Conservation (phyloP, 2,329 filamentous ascomycete genomes). For the Diplocarpon rosae region DNA sequence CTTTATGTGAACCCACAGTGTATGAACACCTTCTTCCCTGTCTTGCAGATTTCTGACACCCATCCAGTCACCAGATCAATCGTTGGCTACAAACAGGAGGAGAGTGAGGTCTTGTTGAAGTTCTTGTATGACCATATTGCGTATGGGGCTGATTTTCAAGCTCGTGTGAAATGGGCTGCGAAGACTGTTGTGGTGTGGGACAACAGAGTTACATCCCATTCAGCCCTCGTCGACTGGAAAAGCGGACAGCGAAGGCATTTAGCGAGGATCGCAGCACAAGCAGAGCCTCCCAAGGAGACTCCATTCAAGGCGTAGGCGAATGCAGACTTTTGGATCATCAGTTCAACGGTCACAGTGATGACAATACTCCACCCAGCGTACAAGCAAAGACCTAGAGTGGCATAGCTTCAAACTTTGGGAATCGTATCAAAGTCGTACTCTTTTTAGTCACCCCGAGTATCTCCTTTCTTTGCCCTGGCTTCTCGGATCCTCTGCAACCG, state of each 20-base stretch:
- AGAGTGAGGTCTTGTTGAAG: conserved; percentile 66
- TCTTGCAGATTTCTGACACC: conserved; percentile 39
- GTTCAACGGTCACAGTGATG: too few species aligned
- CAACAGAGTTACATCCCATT: conserved; percentile 70
- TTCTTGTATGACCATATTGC: conserved; percentile 70
- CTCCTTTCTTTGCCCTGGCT: conserved; percentile 15
- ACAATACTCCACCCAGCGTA: too few species aligned
- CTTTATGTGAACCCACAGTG: conserved; percentile 76
- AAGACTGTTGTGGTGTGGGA: conserved; percentile 84
- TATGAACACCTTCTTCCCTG: conserved; percentile 31
- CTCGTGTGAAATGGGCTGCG: conserved; percentile 64
- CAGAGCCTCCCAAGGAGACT: conserved; percentile 11
- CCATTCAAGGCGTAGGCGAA: conserved; percentile 10
- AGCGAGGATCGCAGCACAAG: conserved; percentile 11
- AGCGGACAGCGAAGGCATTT: conserved; percentile 54
- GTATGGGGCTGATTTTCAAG: conserved; percentile 60
- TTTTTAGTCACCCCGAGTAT: conserved; percentile 12
- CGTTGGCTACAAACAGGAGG: conserved; percentile 76
- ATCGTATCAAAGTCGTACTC: conserved; percentile 17
- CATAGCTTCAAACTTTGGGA: conserved; percentile 17
- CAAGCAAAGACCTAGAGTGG: neutral
- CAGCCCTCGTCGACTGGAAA: conserved; percentile 73
- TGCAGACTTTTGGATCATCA: neutral
- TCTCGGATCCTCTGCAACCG: conserved; percentile 16
- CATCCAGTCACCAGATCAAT: conserved; percentile 63